Base-by-base conservation (phyloP, 768 basidiomycete species). In the Tulasnella sp. region DNA sequence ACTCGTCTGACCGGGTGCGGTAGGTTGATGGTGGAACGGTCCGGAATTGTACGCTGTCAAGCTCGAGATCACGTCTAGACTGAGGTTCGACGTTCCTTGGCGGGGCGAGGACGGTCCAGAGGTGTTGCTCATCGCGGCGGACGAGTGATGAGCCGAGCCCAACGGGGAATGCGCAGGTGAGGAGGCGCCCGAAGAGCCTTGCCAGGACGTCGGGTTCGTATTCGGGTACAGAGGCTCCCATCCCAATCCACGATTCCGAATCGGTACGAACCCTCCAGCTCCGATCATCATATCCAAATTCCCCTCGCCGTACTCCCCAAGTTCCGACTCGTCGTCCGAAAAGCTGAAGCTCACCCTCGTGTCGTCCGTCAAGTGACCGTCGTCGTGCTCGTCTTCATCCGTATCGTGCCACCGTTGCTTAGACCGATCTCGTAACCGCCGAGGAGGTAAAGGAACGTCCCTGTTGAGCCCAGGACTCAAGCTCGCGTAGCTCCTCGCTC, bases 321-420 rank as follows among this genome's bases (percentile, higher is more conserved):
- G 25, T 67, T 76, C 75, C 9, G 69, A 37, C 14, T 64, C 49
- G 31, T 76, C 75, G 31, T 69, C 75, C 38, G 75, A 76, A 29
- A 76, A 76, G 69, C 69, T 71, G 52, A 76, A 76, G 37, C 75
- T 76, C 38, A 71, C 67, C 52, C 52, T 38, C 29, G 67, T 76
- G 38, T 68, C 75, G 25, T 69, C 38, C 29, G 34, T 29, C 40
- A 34, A 31, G 42, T 76, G 38, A 25, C 45, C 34, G 25, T 71
- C 72, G 31, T 71, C 69, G 3, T 39, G 29, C 25, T 71, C 75
- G 39, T 74, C 73, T 12, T 76, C 67, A n/a, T 76, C 75, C 15
- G 67, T 69, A 25, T 71, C 75, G 29, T 75, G 69, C 67, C 42
- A 76, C 67, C 36, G 36, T 36, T 69, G 22, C 25, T 31, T 29